Evolutionary conservation across 1,284 basidiomycete species (phyloP).

Genomic region (Naganishia albida): DNA sequence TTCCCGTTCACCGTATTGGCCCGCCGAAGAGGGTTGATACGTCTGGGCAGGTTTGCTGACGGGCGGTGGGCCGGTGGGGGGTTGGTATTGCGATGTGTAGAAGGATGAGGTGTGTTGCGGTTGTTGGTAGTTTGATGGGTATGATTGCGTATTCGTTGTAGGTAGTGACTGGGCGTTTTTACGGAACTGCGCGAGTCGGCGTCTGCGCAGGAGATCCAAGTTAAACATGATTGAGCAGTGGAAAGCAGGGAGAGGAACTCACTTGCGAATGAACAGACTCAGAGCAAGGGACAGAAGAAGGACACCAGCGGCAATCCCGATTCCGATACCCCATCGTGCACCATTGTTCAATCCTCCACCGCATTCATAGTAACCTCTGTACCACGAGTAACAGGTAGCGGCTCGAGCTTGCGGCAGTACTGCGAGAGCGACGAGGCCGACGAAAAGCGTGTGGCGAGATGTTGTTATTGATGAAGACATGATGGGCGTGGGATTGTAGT

Average conservation of each 20-base stretch:
- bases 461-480: conserved; percentile 6
- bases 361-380: conserved; percentile 39
- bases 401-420: conserved; percentile 18
- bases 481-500: not conserved
- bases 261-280: conserved; percentile 46
- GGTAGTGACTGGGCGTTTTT: conserved; percentile 27
- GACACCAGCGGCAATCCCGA: conserved; percentile 46
- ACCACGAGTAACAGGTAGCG: conserved; percentile 19
- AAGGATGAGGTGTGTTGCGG: conserved; percentile 31
- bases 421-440: conserved; percentile 21
- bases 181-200: conserved; percentile 31
- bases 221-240: not conserved
- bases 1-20: conserved; percentile 41
- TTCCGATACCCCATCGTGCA: conserved; percentile 49
- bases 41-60: conserved; percentile 39
- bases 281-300: conserved; percentile 40
- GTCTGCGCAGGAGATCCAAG: conserved; percentile 11
- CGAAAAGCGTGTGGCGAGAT: conserved; percentile 5
- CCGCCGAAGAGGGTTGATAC: conserved; percentile 47
- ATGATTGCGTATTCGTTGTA: conserved; percentile 35
- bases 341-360: conserved; percentile 41
- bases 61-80: conserved; percentile 36
- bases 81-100: conserved; percentile 32
- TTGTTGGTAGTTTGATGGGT: conserved; percentile 43
- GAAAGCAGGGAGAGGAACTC: conserved; percentile 33